Evolutionary conservation across 2,329 filamentous ascomycete species (phyloP), one percentile per base, ranked within the genome.

Genomic region (Boeremia exigua): DNA sequence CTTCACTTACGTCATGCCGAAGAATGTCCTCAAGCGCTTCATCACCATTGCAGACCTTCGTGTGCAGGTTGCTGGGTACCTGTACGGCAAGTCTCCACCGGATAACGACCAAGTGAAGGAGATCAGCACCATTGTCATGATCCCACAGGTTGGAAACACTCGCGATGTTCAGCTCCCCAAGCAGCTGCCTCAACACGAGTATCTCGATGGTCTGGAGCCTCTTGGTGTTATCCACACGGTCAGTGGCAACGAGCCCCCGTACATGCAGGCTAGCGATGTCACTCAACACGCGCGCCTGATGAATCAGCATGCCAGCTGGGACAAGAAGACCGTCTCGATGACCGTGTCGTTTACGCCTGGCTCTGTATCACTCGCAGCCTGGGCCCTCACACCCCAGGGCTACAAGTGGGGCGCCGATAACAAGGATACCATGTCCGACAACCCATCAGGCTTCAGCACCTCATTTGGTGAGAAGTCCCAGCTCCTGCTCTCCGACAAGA

Each of bases 351-450:
- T 99, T 79, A 98, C 95, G 0, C 95, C 95, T 1, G 95, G 95
- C 59, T 97, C 93, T 46, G 95, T 99, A 15, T 97, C 94, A 3
- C 84, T 99, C 46, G 91, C 92, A 6, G 93, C 95, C 0, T 99
- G 94, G 92, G 89, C 90, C 4, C 85, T 99, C 36, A 97, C 92
- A 1, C 93, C 95, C 1, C 82, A 89, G 60, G 95, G 95, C 48
- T 97, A 96, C 81, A 94, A 94, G 76, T 99, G 96, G 95, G 95
- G 95, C 62, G 92, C 88, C 1, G 91, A 97, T 73, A 99, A 99
- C 83, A 94, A 89, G 78, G 96, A 99, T 78, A 86, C 88, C 51
- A 88, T 89, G 66, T 96, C 91, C 60, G 95, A 99, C 75, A 92
- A 96, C 75, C 95, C 96, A 0, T 89, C 93, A 62, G 96, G 96